A percentile compares a stretch with the other conserved stretches of the same genome.
Conservation (phyloP, 1,284 basidiomycete species). For the Ceratobasidium theobromae region DNA sequence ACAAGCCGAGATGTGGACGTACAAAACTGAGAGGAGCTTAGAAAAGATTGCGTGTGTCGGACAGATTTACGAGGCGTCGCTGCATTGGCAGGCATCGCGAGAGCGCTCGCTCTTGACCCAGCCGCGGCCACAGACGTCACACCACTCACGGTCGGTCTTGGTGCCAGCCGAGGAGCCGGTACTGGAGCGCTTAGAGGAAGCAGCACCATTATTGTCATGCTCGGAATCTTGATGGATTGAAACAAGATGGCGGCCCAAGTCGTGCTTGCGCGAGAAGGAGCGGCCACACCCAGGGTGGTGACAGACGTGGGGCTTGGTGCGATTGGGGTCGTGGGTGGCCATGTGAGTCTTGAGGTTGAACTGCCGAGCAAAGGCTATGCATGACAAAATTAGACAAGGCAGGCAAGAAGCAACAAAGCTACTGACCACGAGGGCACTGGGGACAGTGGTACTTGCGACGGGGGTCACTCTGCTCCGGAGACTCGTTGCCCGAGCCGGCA, state of each 20-base stretch:
- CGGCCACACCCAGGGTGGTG: slow-evolving; percentile 78
- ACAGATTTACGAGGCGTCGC: slow-evolving; percentile 28
- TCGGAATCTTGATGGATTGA: slow-evolving; percentile 71
- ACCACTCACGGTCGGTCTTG: slow-evolving; percentile 56
- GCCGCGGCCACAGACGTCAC: slow-evolving; percentile 71
- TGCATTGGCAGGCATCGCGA: slow-evolving; percentile 47
- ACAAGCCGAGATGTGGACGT: slow-evolving; percentile 37
- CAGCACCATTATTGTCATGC: slow-evolving; percentile 18
- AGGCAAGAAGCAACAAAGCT: slow-evolving; percentile 18
- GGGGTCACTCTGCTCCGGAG: slow-evolving; percentile 48
- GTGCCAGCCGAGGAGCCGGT: slow-evolving; percentile 2
- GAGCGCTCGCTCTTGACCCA: slow-evolving; percentile 59
- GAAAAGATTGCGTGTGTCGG: slow-evolving; percentile 32
- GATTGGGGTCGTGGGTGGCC: slow-evolving; percentile 84
- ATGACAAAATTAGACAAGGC: slow-evolving; percentile 8
- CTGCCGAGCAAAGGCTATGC: slow-evolving; percentile 78
- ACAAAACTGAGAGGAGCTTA: slow-evolving; percentile 28
- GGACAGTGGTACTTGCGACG: slow-evolving; percentile 75
- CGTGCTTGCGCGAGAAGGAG: slow-evolving; percentile 87
- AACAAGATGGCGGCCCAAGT: slow-evolving; percentile 79
- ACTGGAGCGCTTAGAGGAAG: slow-evolving; percentile 21
- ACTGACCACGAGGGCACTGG: slow-evolving; percentile 66
- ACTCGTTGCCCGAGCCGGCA: slow-evolving; percentile 29
- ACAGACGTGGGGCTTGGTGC: slow-evolving; percentile 81
- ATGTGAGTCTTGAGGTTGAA: slow-evolving; percentile 90